These are phyloP conservation scores for Rhizodiscina lignyota DNA, from an alignment of 495 filamentous ascomycete genomes.

Conservation along the genomic window DNA sequence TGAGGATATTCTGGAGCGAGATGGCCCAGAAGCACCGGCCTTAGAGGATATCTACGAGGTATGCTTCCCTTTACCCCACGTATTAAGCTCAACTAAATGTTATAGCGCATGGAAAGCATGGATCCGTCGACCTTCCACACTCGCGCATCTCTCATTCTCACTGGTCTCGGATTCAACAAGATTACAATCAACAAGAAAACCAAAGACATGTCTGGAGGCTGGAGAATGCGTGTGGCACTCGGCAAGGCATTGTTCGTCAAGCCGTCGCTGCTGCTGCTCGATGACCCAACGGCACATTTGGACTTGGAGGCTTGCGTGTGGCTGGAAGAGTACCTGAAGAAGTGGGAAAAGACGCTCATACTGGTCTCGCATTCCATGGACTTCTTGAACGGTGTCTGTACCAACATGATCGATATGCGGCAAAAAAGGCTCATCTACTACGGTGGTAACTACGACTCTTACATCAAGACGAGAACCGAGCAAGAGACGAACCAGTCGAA, in stretches of 20 bases:
- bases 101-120: conserved; percentile 93
- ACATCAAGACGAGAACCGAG: conserved; percentile 85
- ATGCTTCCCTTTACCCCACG: conserved; percentile 18
- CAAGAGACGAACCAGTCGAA: conserved; percentile 98
- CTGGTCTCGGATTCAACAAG: conserved; percentile 99
- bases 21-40: conserved; percentile 82
- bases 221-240: conserved; percentile 98
- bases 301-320: conserved; percentile 99
- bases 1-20: conserved; percentile 77
- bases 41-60: conserved; percentile 94
- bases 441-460: conserved; percentile 97
- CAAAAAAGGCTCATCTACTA: conserved; percentile 86
- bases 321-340: conserved; percentile 99
- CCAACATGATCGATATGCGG: conserved; percentile 97
- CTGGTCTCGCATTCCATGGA: conserved; percentile 96
- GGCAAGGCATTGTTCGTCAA: conserved; percentile 98
- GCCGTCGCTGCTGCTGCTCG: conserved; percentile 84
- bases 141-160: conserved; percentile 89
- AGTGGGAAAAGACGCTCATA: conserved; percentile 96
- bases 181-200: conserved; percentile 93
- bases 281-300: conserved; percentile 98
- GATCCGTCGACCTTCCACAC: conserved; percentile 99
- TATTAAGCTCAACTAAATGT: background rate
- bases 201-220: conserved; percentile 99
- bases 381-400: conserved; percentile 98